Conservation (phyloP, 2,329 filamentous ascomycete genomes). For the Beauveria asiatica region DNA sequence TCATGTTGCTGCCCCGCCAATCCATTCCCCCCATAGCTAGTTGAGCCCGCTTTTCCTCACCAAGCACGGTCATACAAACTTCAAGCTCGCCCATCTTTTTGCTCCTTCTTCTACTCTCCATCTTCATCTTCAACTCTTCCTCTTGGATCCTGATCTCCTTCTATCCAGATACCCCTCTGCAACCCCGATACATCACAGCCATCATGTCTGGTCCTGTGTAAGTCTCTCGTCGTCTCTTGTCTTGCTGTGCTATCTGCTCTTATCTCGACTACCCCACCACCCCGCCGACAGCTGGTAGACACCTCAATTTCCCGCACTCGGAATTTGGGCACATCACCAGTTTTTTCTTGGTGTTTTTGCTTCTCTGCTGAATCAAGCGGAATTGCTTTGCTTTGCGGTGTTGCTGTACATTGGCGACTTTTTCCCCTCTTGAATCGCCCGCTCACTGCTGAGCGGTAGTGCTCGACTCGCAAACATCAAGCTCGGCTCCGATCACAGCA, state of each 20-base stretch:
- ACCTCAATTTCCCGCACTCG: slow-evolving; percentile 12
- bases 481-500: slow-evolving; percentile 52
- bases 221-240: slow-evolving; percentile 31
- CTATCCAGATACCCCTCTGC: not conserved
- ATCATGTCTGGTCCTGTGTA: slow-evolving; percentile 62
- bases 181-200: slow-evolving; percentile 16
- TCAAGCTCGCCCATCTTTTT: slow-evolving; percentile 4
- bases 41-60: slow-evolving; percentile 10
- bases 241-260: slow-evolving; percentile 18
- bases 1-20: slow-evolving; percentile 7
- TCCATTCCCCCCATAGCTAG: slow-evolving; percentile 1
- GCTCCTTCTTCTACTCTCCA: slow-evolving; percentile 2
- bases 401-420: slow-evolving; percentile 16
- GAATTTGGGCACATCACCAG: slow-evolving; percentile 6
- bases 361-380: not conserved
- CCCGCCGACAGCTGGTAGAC: slow-evolving; percentile 5
- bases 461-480: slow-evolving; percentile 67
- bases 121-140: slow-evolving; percentile 1
- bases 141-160: not conserved
- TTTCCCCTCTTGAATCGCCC: not conserved
- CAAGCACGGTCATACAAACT: slow-evolving; percentile 9
- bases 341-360: slow-evolving; percentile 9
- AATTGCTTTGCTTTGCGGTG: not conserved
- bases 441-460: slow-evolving; percentile 36
- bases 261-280: slow-evolving; percentile 14